A percentile compares a stretch with the other conserved stretches of the same genome.
phyloP scores from a whole-genome alignment of 345 rosid genomes.

The Citrus glauca region DNA sequence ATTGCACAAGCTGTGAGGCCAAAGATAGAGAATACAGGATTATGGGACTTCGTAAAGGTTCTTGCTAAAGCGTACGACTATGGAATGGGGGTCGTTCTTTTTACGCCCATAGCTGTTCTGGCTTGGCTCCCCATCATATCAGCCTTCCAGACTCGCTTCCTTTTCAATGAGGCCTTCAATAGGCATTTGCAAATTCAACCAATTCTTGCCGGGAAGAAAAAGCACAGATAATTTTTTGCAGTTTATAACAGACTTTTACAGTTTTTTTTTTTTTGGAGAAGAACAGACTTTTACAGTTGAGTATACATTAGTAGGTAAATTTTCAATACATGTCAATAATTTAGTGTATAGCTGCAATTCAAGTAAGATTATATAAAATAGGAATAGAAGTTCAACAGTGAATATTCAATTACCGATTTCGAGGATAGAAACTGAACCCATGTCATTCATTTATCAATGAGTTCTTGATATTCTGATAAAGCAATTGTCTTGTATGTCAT shows the following conservation, averaged over 20 bases:
- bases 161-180: conserved; percentile 83
- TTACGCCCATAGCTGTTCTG: conserved; percentile 77
- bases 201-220: conserved; percentile 85
- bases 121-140: conserved; percentile 93
- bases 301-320: background rate
- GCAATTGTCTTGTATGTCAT: background rate
- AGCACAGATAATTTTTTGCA: conserved; percentile 25
- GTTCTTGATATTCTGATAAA: background rate
- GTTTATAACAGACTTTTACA: background rate
- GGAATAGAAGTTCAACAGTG: background rate
- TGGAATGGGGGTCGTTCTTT: conserved; percentile 85
- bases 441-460: background rate
- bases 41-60: conserved; percentile 75
- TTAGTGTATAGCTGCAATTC: background rate
- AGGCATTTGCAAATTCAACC: conserved; percentile 86
- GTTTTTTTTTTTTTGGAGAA: too few species aligned
- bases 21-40: conserved; percentile 54
- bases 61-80: conserved; percentile 86
- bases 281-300: background rate
- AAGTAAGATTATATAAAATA: background rate
- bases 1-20: conserved; percentile 91
- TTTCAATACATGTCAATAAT: background rate
- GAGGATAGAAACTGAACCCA: background rate
- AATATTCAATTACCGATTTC: background rate
- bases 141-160: conserved; percentile 85